Evolutionary conservation across 371 early-diverging fungal genomes (phyloP).

Genomic region (Nematocida homosporus): DNA sequence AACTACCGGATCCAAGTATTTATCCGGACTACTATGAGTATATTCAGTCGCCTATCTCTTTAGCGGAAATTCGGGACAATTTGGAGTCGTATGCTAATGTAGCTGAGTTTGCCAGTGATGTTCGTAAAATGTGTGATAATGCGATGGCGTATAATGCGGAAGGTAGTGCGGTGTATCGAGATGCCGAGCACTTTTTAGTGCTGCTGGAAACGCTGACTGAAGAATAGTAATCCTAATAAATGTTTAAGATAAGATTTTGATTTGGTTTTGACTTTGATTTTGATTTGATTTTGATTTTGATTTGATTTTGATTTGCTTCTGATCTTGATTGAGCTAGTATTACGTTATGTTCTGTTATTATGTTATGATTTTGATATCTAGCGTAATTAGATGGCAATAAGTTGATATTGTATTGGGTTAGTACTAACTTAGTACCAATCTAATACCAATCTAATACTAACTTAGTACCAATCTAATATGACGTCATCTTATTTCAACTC

Average conservation of each 20-base stretch:
- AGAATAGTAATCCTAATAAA: too few relatives aligned
- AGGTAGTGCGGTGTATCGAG: slow-evolving; percentile 40
- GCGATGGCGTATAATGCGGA: slow-evolving; percentile 62
- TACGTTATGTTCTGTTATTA: not conserved
- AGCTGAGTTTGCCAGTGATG: slow-evolving; percentile 61
- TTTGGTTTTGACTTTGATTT: too few relatives aligned
- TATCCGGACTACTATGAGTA: slow-evolving; percentile 79
- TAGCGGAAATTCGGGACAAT: slow-evolving; percentile 57
- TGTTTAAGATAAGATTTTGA: too few relatives aligned
- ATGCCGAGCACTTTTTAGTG: slow-evolving; percentile 36
- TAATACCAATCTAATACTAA: too few relatives aligned
- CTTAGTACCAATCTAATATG: too few relatives aligned
- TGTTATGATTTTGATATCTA: not conserved
- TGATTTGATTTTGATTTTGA: too few relatives aligned
- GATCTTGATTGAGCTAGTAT: not conserved
- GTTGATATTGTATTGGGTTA: too few relatives aligned
- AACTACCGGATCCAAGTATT: slow-evolving; percentile 35
- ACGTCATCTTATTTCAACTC: too few relatives aligned
- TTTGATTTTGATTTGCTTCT: too few relatives aligned
- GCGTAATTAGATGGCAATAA: too few relatives aligned
- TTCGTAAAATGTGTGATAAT: slow-evolving; percentile 62
- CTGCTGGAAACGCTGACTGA: slow-evolving; percentile 15
- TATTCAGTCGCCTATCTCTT: slow-evolving; percentile 76
- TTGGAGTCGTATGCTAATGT: slow-evolving; percentile 50
- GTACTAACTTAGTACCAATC: too few relatives aligned